phyloP scores from a whole-genome alignment of 495 filamentous ascomycete genomes.

The Aspergillus ostianus region DNA sequence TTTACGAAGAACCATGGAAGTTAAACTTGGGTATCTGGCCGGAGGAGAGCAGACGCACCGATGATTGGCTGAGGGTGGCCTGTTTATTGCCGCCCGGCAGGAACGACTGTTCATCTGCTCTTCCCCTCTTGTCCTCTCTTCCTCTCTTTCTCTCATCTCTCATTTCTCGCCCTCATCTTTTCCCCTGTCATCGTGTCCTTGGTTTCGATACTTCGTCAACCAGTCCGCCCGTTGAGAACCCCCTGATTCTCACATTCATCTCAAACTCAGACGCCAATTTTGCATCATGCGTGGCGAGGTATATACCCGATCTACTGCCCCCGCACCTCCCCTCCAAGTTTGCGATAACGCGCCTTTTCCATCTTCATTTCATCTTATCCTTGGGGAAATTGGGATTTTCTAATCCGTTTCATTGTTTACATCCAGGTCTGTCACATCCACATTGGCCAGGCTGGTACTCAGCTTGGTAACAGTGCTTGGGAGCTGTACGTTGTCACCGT shows the following conservation, averaged over 20 bases:
- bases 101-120: conserved; percentile 1
- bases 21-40: background rate
- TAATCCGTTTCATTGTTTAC: background rate
- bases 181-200: background rate
- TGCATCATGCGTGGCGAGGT: conserved; percentile 40
- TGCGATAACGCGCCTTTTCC: background rate
- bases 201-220: background rate
- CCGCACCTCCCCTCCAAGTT: conserved; percentile 18
- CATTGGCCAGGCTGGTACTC: conserved; percentile 88
- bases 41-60: conserved; percentile 6
- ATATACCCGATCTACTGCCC: conserved; percentile 21
- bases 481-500: conserved; percentile 75
- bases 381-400: background rate
- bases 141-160: background rate
- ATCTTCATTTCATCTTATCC: background rate
- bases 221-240: background rate
- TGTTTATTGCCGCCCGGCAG: conserved; percentile 14
- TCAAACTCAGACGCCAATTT: background rate
- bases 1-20: too few species aligned
- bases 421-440: conserved; percentile 81
- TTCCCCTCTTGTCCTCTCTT: background rate
- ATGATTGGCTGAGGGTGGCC: conserved; percentile 10
- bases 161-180: background rate
- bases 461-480: conserved; percentile 94
- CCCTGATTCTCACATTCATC: background rate